These are phyloP conservation scores for Cairneyella variabilis DNA, from an alignment of 495 filamentous ascomycete species.

Conservation along the genomic window DNA sequence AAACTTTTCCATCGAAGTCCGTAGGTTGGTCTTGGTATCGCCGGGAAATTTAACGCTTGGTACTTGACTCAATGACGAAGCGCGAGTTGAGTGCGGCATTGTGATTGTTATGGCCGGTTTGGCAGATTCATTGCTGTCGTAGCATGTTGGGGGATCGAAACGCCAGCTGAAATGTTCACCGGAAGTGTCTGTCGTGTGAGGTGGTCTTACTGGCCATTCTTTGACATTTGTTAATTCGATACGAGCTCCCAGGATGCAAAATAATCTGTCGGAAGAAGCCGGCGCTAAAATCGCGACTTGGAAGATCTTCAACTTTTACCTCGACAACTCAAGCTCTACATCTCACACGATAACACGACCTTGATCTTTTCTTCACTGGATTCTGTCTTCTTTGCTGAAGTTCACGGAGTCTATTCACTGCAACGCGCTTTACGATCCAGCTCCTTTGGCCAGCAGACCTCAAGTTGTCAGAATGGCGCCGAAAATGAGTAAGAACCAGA, in stretches of 20 bases:
- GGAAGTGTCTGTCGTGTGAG: not conserved
- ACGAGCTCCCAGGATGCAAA: not conserved
- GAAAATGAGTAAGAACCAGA: slow-evolving; percentile 81
- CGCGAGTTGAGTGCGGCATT: slow-evolving; percentile 39
- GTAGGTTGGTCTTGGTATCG: slow-evolving; percentile 31
- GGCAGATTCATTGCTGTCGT: slow-evolving; percentile 7
- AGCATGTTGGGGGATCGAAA: not conserved
- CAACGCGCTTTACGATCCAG: too few species aligned
- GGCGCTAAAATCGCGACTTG: slow-evolving; percentile 8
- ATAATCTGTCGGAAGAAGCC: not conserved
- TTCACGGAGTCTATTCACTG: too few species aligned
- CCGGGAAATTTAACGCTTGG: slow-evolving; percentile 29
- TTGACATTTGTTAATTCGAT: slow-evolving; percentile 1
- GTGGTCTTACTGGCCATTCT: not conserved
- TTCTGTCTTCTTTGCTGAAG: too few species aligned
- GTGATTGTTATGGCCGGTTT: not conserved
- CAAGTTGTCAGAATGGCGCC: slow-evolving; percentile 44
- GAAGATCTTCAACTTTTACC: not conserved
- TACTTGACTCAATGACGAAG: slow-evolving; percentile 8
- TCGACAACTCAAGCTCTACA: not conserved
- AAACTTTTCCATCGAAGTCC: slow-evolving; percentile 47
- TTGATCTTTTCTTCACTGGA: too few species aligned
- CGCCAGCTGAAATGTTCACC: not conserved
- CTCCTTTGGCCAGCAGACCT: too few species aligned
- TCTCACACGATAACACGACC: not conserved